Evolutionary conservation across 2,329 filamentous ascomycete species (phyloP), one percentile per base, ranked within the genome.

Genomic region (Immersiporthe knoxdaviesiana): DNA sequence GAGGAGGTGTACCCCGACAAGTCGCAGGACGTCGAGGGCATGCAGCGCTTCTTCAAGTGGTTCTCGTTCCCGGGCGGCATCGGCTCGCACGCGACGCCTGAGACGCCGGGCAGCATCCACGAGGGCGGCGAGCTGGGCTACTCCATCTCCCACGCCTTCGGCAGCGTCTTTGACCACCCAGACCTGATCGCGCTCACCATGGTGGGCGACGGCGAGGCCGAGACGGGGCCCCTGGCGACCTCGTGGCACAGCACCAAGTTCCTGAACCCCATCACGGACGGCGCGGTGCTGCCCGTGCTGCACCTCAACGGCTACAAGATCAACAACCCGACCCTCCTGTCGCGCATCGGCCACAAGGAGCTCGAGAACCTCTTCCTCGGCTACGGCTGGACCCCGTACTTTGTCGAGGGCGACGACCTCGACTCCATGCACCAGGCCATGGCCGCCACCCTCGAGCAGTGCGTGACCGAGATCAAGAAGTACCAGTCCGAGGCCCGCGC

Each of bases 271-370:
- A 90, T 92, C 73, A 90, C 87, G 0, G 91, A 94, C 74, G 92
- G 92, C 39, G 92, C 91, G 50, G 92, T 94, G 10, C 84, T 94
- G 1, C 92, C 92, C 0, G 88, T 94, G 7, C 84, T 94, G 14
- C 91, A 94, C 78, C 83, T 94, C 44, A 94, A 94, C 74, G 92
- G 92, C 61, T 94, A 94, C 85, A 94, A 94, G 83, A 94, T 94
- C 82, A 92, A 92, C 82, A 92, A 93, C 78, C 91, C 91, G 11
- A 94, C 89, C 6, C 76, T 94, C 0, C 85, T 94, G 21, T 88
- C 91, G 18, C 88, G 92, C 73, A 90, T 94, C 75, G 87, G 87
- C 58, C 91, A 93, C 77, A 87, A 91, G 71, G 92, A 94, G 79
- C 83, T 94, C 7, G 85, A 88, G 73, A 81, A 84, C 32, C 83